phyloP scores from a whole-genome alignment of 2,329 filamentous ascomycete species.

The Talaromyces marneffei region DNA sequence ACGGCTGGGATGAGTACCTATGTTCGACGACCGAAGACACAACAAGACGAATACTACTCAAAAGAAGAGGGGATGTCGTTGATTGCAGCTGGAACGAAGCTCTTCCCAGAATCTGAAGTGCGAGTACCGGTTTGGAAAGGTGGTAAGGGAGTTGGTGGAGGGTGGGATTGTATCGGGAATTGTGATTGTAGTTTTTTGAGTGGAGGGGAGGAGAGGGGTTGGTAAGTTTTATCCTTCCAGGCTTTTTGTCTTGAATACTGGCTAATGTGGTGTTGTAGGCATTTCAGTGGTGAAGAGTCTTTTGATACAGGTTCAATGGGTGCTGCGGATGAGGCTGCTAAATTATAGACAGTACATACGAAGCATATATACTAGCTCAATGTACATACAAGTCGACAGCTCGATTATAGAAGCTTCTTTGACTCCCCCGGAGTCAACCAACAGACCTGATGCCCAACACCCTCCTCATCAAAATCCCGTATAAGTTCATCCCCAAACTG shows the following conservation, averaged over 20 bases:
- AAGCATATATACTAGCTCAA: background rate
- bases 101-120: constrained; percentile 18
- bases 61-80: constrained; percentile 15
- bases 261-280: constrained; percentile 24
- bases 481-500: constrained; percentile 29
- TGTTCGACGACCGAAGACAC: constrained; percentile 37
- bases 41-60: background rate
- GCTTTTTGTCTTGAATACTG: constrained; percentile 1
- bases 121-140: constrained; percentile 48
- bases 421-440: constrained; percentile 25
- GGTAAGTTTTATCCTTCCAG: constrained; percentile 50
- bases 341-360: background rate
- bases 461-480: constrained; percentile 30
- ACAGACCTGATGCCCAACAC: constrained; percentile 29
- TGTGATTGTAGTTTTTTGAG: constrained; percentile 80
- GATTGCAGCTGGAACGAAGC: constrained; percentile 27
- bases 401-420: background rate
- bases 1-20: constrained; percentile 76
- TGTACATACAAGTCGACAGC: background rate
- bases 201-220: constrained; percentile 78
- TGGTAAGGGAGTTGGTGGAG: constrained; percentile 61
- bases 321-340: background rate
- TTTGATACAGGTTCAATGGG: constrained; percentile 37
- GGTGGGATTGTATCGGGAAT: constrained; percentile 74
- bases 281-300: constrained; percentile 43